These are phyloP conservation scores for Cryphonectria parasitica DNA, from an alignment of 2,329 filamentous ascomycete species.

Conservation along the genomic window DNA sequence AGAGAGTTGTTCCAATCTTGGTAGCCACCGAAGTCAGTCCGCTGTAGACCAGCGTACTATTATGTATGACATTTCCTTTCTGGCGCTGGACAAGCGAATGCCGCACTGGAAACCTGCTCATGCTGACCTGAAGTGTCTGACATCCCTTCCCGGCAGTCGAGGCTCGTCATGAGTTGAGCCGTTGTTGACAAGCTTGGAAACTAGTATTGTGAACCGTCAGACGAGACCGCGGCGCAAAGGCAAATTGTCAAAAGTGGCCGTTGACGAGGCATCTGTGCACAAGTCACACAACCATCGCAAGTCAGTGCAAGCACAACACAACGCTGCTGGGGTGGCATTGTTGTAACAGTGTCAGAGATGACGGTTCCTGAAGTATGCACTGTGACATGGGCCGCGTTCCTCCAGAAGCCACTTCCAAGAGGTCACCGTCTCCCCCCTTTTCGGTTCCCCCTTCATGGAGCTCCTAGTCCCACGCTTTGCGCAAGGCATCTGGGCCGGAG, in stretches of 20 bases:
- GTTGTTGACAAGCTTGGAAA: slow-evolving; percentile 9
- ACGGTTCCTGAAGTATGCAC: slow-evolving; percentile 15
- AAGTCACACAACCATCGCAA: slow-evolving; percentile 10
- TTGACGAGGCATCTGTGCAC: slow-evolving; percentile 11
- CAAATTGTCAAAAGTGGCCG: slow-evolving; percentile 22
- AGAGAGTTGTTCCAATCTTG: background rate
- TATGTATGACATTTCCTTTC: background rate
- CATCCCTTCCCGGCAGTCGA: background rate
- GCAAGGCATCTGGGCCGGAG: slow-evolving; percentile 20
- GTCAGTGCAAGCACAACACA: slow-evolving; percentile 4
- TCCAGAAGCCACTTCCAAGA: slow-evolving; percentile 2
- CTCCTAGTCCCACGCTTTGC: slow-evolving; percentile 10
- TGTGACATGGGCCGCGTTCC: slow-evolving; percentile 13
- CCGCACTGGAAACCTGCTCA: background rate
- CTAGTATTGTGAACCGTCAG: slow-evolving; percentile 19
- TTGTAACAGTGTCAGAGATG: background rate
- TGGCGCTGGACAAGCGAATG: background rate
- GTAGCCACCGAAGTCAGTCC: background rate
- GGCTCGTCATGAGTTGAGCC: background rate
- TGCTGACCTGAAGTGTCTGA: background rate
- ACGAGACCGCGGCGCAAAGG: slow-evolving; percentile 19
- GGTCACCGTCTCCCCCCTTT: slow-evolving; percentile 21
- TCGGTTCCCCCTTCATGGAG: slow-evolving; percentile 20
- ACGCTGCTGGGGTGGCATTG: background rate
- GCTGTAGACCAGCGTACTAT: background rate